Base-by-base conservation (phyloP, 257 asterid genomes). In the Marsdenia floribunda region DNA sequence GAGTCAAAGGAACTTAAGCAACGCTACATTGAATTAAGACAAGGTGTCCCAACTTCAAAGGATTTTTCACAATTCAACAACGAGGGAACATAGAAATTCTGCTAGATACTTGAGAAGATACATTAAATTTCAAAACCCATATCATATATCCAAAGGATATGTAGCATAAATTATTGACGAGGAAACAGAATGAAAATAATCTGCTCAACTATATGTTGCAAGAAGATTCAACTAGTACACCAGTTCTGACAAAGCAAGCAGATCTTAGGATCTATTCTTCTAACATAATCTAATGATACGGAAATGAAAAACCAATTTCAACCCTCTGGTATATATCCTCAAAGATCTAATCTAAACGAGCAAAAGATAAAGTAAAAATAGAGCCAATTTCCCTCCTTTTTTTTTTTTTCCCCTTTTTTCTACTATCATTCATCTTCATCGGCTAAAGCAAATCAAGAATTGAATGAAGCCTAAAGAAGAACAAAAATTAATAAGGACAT, bases 361-460 rank as follows among this genome's bases (percentile, higher is more conserved):
- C 29, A 35, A n/a, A 63, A 63, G 8, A 33, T n/a, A 14, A 6
- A 64, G 50, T 2, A 65, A 37, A 37, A 66, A 18, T 0, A 66
- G 9, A 7, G 18, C 50, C 52, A 40, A 65, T 29, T 29, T 29
- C 33, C 0, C 6, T 6, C 6, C 1, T 65, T 64, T 65, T 47
- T 19, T 37, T 38, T 65, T 57, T 53, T 53, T 53, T 53, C 14
- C n/a, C n/a, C n/a, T n/a, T n/a, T 14, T 14, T 16, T 18, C 14
- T 18, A 3, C 37, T 65, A 49, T 37, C 50, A 40, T 66, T 66
- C 52, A 66, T 66, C 50, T 66, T 66, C 15, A 66, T 38, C 18
- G n/a, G 29, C 71, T 66, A 66, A 8, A 38, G 71, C 46, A 66
- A 66, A 66, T 66, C 29, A 66, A 19, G 22, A 61, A 64, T 64